phyloP scores from a whole-genome alignment of 1,139 yeast genomes.

The Saccharomyces hybrid region DNA sequence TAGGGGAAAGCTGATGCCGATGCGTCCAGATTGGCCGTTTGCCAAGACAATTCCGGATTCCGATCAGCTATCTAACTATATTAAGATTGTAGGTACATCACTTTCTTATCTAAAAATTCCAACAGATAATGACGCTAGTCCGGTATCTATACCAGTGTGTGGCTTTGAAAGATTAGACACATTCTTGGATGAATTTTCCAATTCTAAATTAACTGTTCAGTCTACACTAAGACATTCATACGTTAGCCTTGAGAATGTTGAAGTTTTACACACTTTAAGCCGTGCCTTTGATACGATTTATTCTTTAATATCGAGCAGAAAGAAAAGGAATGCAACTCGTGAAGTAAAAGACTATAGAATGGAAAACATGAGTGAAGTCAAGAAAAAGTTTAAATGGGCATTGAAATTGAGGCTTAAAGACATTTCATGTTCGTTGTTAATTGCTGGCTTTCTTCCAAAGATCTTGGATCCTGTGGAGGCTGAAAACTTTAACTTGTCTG shows the following conservation, averaged over 20 bases:
- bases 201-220: slow-evolving; percentile 12
- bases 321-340: neutral
- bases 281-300: slow-evolving; percentile 5
- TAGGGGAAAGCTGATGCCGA: neutral
- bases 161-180: slow-evolving; percentile 27
- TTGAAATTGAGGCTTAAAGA: slow-evolving; percentile 24
- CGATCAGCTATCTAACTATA: slow-evolving; percentile 10
- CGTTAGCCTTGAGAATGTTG: slow-evolving; percentile 19
- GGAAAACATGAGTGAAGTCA: neutral
- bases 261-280: slow-evolving; percentile 18
- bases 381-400: slow-evolving; percentile 13
- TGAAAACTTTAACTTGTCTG: slow-evolving; percentile 17
- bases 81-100: slow-evolving; percentile 16
- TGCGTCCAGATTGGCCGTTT: slow-evolving; percentile 6
- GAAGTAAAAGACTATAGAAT: neutral
- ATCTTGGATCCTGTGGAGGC: slow-evolving; percentile 21
- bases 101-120: slow-evolving; percentile 11
- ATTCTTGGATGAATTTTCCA: slow-evolving; percentile 17
- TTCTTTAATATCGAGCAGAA: neutral
- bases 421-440: slow-evolving; percentile 17
- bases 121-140: slow-evolving; percentile 5
- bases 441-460: slow-evolving; percentile 19
- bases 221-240: slow-evolving; percentile 25
- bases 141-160: slow-evolving; percentile 19
- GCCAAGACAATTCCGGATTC: slow-evolving; percentile 10